phyloP scores from a whole-genome alignment of 441 rosid genomes.

The Pelargonium citronellum region DNA sequence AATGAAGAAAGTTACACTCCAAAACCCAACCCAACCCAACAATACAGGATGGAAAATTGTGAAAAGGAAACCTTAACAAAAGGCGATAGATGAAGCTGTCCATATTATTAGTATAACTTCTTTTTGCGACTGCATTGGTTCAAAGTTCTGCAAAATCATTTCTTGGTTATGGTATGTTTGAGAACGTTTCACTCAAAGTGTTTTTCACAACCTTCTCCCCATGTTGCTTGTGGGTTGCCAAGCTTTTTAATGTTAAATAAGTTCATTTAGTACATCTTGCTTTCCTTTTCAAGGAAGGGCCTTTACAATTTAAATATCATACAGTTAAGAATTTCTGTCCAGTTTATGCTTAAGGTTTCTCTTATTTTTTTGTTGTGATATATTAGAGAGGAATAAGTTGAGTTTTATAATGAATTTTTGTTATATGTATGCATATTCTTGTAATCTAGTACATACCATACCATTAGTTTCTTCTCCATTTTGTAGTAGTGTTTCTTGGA shows the following conservation, averaged over 20 bases:
- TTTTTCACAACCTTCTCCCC: not conserved
- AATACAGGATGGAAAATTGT: not conserved
- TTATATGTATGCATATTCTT: too few species aligned
- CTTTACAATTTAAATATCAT: not conserved
- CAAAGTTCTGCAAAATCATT: not conserved
- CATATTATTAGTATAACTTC: not conserved
- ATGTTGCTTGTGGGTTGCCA: not conserved
- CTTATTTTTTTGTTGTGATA: not conserved
- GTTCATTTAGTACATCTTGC: not conserved
- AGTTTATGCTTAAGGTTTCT: not conserved
- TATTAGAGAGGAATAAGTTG: not conserved
- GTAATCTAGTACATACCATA: too few species aligned
- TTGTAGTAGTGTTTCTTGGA: too few species aligned
- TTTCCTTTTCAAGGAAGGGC: not conserved
- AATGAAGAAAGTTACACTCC: not conserved
- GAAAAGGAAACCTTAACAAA: not conserved
- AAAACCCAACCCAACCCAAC: not conserved
- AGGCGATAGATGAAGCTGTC: not conserved
- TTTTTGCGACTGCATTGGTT: not conserved
- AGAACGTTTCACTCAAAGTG: not conserved
- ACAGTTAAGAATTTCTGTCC: not conserved
- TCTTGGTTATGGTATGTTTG: not conserved
- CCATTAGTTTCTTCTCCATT: too few species aligned
- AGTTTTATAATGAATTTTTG: too few species aligned
- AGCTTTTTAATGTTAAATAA: not conserved